phyloP scores from a whole-genome alignment of 495 filamentous ascomycete species.

The Neurospora sp. region DNA sequence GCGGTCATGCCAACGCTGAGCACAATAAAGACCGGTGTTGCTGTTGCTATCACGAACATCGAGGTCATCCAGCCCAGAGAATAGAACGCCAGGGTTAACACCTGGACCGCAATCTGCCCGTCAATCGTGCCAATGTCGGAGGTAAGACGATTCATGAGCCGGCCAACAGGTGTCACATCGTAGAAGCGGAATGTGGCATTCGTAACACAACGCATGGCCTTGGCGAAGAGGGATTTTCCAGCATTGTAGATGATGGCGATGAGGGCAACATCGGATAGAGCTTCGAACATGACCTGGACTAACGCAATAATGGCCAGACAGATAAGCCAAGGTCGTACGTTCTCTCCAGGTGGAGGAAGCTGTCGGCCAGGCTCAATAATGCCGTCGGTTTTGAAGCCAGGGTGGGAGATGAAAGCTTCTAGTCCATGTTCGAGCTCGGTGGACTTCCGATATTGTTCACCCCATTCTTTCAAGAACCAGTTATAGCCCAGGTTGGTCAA shows the following conservation, averaged over 20 bases:
- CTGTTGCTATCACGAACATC: constrained; percentile 61
- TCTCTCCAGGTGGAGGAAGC: constrained; percentile 53
- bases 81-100: constrained; percentile 54
- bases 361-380: constrained; percentile 33
- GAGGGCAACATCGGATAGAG: constrained; percentile 49
- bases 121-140: constrained; percentile 78
- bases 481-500: constrained; percentile 48
- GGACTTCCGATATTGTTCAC: constrained; percentile 52
- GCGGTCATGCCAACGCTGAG: constrained; percentile 55
- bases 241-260: constrained; percentile 64
- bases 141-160: constrained; percentile 79
- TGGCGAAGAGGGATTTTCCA: constrained; percentile 59
- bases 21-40: constrained; percentile 63
- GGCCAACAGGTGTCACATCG: constrained; percentile 73
- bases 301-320: constrained; percentile 53
- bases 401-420: neutral
- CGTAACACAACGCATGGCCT: constrained; percentile 57
- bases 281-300: constrained; percentile 43
- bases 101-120: constrained; percentile 61
- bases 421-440: neutral
- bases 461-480: constrained; percentile 83
- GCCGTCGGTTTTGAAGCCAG: constrained; percentile 10
- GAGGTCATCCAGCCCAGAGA: constrained; percentile 61
- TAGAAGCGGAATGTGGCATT: constrained; percentile 79
- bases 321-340: constrained; percentile 65